Conservation (phyloP, 768 basidiomycete species). For the Sistotremastrum niveocremeum region DNA sequence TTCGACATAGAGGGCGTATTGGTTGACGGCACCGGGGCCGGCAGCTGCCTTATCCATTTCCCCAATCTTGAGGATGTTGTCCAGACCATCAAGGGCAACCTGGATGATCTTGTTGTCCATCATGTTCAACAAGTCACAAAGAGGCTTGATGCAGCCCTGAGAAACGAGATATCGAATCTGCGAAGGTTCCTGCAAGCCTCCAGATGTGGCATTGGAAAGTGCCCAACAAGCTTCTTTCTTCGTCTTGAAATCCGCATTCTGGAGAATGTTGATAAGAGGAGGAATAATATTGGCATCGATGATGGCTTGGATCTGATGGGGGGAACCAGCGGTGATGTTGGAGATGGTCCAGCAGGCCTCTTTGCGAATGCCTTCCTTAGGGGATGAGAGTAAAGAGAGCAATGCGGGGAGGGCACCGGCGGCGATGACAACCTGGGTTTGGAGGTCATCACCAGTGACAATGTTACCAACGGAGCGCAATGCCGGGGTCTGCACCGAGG, state of each 20-base stretch:
- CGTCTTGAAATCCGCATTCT: constrained; percentile 97
- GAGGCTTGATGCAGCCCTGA: constrained; percentile 97
- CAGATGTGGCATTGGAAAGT: constrained; percentile 96
- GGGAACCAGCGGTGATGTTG: constrained; percentile 94
- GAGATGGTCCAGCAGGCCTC: constrained; percentile 99
- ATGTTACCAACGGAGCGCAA: constrained; percentile 98
- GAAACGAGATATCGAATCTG: constrained; percentile 97
- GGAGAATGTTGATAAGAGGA: constrained; percentile 95
- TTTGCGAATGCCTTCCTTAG: constrained; percentile 98
- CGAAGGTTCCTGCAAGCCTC: constrained; percentile 88
- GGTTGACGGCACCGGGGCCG: constrained; percentile 75
- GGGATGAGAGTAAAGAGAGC: constrained; percentile 82
- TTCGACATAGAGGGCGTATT: constrained; percentile 90
- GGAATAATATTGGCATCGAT: constrained; percentile 98
- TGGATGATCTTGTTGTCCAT: constrained; percentile 99
- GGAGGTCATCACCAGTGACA: constrained; percentile 97
- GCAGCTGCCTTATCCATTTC: constrained; percentile 82
- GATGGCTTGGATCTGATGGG: constrained; percentile 92
- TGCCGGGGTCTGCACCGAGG: constrained; percentile 96
- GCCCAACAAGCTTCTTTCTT: constrained; percentile 99
- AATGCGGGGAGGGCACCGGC: constrained; percentile 94
- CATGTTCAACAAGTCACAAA: constrained; percentile 91
- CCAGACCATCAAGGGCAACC: constrained; percentile 93
- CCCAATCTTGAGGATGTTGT: constrained; percentile 96
- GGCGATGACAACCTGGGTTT: constrained; percentile 98